Evolutionary conservation across 2,329 filamentous ascomycete species (phyloP).

Genomic region (Acephala macrosclerotiorum): DNA sequence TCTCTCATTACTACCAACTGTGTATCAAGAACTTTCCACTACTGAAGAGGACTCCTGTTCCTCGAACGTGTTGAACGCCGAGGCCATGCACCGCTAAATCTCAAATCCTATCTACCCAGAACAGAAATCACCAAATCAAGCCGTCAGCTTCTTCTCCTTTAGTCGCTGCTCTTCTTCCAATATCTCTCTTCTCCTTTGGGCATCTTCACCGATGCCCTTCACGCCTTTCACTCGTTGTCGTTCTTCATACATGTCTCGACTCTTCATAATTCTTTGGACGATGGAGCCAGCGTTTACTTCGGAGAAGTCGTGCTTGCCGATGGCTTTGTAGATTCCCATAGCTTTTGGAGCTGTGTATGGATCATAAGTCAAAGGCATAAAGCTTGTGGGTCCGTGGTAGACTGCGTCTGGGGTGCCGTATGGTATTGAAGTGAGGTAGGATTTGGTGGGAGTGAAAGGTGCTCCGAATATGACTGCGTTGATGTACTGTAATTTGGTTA

Average conservation of each 20-base stretch:
- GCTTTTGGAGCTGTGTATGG: conserved; percentile 82
- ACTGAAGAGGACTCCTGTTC: conserved; percentile 12
- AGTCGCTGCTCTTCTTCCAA: conserved; percentile 55
- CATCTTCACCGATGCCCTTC: conserved; percentile 80
- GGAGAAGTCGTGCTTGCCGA: conserved; percentile 79
- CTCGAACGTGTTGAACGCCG: conserved; percentile 38
- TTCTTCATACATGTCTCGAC: conserved; percentile 87
- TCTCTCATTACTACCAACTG: background rate
- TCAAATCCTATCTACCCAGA: conserved; percentile 2
- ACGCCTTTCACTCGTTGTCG: conserved; percentile 88
- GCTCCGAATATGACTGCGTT: conserved; percentile 89
- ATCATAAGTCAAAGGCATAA: conserved; percentile 71
- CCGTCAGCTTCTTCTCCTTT: conserved; percentile 31
- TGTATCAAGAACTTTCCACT: background rate
- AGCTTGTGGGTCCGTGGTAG: conserved; percentile 95
- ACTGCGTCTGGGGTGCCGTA: conserved; percentile 79
- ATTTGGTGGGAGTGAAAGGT: conserved; percentile 82
- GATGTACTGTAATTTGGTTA: conserved; percentile 68
- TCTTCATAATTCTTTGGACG: conserved; percentile 87
- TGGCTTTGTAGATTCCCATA: conserved; percentile 84
- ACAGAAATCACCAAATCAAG: background rate
- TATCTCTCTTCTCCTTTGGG: conserved; percentile 66
- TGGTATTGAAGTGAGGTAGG: conserved; percentile 79
- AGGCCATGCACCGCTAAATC: conserved; percentile 28
- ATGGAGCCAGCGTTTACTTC: conserved; percentile 93